These are phyloP conservation scores for Quercus tomentella DNA, from an alignment of 331 rosid genomes.

Conservation along the genomic window DNA sequence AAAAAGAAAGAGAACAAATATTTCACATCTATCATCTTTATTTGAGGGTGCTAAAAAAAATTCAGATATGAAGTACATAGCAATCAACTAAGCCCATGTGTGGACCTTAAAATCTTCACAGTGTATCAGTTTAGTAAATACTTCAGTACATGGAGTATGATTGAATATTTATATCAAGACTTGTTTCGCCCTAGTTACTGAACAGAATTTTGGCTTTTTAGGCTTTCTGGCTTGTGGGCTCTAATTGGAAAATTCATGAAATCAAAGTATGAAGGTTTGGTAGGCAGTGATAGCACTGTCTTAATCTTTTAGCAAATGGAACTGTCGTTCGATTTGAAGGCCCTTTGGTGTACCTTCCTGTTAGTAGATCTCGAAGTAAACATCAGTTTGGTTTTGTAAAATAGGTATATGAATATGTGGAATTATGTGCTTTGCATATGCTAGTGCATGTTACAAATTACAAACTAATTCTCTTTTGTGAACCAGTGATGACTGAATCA, in stretches of 20 bases:
- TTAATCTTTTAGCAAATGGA: neutral
- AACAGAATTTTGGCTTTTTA: neutral
- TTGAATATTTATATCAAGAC: neutral
- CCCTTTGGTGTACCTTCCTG: too few species aligned
- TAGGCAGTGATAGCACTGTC: neutral
- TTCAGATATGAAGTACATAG: neutral
- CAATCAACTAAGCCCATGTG: neutral
- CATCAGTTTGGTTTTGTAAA: too few species aligned
- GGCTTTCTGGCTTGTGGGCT: neutral
- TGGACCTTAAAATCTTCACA: neutral
- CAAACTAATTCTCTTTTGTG: constrained; percentile 13
- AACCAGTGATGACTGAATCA: constrained; percentile 66
- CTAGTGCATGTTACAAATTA: constrained; percentile 7
- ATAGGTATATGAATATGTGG: too few species aligned
- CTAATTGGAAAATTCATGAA: neutral
- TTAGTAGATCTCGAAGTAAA: too few species aligned
- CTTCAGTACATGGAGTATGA: neutral
- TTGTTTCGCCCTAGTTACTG: neutral
- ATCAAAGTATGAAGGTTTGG: neutral
- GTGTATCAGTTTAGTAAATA: neutral
- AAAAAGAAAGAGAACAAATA: too few species aligned
- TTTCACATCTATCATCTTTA: neutral
- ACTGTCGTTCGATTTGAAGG: neutral
- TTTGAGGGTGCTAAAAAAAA: neutral
- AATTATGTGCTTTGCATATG: too few species aligned